These are phyloP conservation scores for Dictyostelium intermedium DNA, from an alignment of 78 protist species.

Conservation along the genomic window DNA sequence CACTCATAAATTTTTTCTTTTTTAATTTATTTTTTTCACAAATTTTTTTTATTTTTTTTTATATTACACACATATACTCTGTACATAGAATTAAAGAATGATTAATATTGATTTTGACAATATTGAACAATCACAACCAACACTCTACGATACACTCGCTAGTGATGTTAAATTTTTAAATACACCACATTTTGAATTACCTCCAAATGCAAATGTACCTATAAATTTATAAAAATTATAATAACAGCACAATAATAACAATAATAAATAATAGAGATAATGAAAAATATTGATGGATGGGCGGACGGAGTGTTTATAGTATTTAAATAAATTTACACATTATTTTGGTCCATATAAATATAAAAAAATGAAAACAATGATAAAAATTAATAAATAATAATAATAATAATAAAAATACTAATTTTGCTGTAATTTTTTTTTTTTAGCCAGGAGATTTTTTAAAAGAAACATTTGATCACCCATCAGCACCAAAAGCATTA, in stretches of 20 bases:
- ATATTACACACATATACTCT: background rate
- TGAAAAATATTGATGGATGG: too few relatives aligned
- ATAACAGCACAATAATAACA: background rate
- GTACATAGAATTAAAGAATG: constrained; percentile 2
- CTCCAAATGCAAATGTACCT: constrained; percentile 49
- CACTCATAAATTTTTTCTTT: background rate
- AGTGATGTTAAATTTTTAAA: constrained; percentile 15
- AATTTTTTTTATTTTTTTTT: background rate
- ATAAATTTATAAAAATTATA: background rate
- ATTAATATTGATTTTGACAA: background rate
- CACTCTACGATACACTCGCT: background rate
- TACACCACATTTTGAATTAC: constrained; percentile 58
- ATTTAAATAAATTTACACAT: too few relatives aligned
- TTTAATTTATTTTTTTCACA: background rate
- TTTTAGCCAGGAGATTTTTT: constrained; percentile 68
- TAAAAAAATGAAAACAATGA: background rate
- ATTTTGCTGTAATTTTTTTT: too few relatives aligned
- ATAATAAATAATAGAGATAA: too few relatives aligned
- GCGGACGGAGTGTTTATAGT: too few relatives aligned
- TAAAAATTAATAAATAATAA: background rate
- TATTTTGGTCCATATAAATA: too few relatives aligned
- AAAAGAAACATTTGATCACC: constrained; percentile 60
- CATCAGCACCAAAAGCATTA: constrained; percentile 77
- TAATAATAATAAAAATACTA: background rate
- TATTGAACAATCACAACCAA: background rate